Evolutionary conservation across 768 basidiomycete genomes (phyloP), one percentile per base, ranked within the genome.

Genomic region (Calocera viscosa): DNA sequence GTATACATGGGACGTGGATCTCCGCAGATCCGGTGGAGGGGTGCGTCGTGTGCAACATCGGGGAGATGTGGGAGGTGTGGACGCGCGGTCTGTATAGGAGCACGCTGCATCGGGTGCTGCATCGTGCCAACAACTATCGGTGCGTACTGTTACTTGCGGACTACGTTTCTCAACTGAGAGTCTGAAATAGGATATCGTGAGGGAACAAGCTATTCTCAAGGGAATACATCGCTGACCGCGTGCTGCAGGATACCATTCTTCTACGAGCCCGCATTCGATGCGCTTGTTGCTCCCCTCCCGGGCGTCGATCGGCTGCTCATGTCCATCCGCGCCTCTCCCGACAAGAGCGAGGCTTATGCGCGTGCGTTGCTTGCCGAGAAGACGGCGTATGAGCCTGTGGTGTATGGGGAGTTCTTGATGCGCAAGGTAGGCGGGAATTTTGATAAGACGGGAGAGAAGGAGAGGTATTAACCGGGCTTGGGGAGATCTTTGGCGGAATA

Each of bases 11-110:
- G 1, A 70, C 80, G 1, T 95, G 93, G 92, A 86, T 94, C 64
- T 83, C 84, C 63, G 92, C 90, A 0, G 86, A 93, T 74, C 94
- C 94, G 0, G 82, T 90, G 24, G 85, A 85, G 16, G 88, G 86
- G 10, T 90, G 89, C 69, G 79, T 95, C 8, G 90, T 96, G 22
- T 92, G 91, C 75, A 96, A 96, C 72, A 86, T 96, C 41, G 93
- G 93, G 26, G 89, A 91, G 80, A 95, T 77, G 92, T 90, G 70
- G 70, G 70, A 70, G 72, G 89, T 87, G 53, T 95, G 92, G 92
- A 87, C 89, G 3, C 85, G 87, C 69, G 93, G 93, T 0, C 74
- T 94, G 63, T 96, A 95, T 79, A 83, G 81, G 66, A 89, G 91
- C 40, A 94, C 94, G 0, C 78, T 94, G n/a, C 94, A 95, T 75